Conservation (phyloP, 2,329 filamentous ascomycete genomes). For the Pseudogymnoascus sp. region DNA sequence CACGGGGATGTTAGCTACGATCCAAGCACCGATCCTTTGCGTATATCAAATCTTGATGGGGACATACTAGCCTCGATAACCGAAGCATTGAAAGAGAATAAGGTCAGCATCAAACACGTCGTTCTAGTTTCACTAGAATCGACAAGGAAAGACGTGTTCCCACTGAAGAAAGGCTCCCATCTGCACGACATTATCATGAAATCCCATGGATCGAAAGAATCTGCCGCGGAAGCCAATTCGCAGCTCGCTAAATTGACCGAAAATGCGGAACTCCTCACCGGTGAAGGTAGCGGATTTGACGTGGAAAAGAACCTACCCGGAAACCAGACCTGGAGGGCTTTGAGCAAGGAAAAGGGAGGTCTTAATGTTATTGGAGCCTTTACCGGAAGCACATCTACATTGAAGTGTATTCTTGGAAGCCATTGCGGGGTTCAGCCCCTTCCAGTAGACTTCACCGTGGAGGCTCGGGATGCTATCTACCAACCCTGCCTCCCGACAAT, state of each 20-base stretch:
- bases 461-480: slow-evolving; percentile 31
- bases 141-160: slow-evolving; percentile 35
- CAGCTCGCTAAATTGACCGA: slow-evolving; percentile 26
- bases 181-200: slow-evolving; percentile 30
- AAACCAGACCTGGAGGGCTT: slow-evolving; percentile 16
- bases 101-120: slow-evolving; percentile 33
- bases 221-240: slow-evolving; percentile 23
- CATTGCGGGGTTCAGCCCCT: slow-evolving; percentile 35
- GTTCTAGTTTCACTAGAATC: slow-evolving; percentile 34
- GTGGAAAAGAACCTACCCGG: not conserved
- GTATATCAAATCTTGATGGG: slow-evolving; percentile 31
- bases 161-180: slow-evolving; percentile 29
- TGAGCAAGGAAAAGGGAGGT: slow-evolving; percentile 27
- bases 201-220: slow-evolving; percentile 21
- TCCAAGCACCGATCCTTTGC: slow-evolving; percentile 30
- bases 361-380: slow-evolving; percentile 32
- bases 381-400: slow-evolving; percentile 33
- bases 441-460: slow-evolving; percentile 34
- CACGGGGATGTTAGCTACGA: slow-evolving; percentile 24
- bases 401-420: slow-evolving; percentile 33
- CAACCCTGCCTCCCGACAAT: slow-evolving; percentile 35
- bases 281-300: slow-evolving; percentile 29
- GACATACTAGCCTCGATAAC: slow-evolving; percentile 28
- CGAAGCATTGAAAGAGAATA: slow-evolving; percentile 24
- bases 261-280: slow-evolving; percentile 31